Base-by-base conservation (phyloP, 139 green algal species). In the Diplosphaera chodatii region DNA sequence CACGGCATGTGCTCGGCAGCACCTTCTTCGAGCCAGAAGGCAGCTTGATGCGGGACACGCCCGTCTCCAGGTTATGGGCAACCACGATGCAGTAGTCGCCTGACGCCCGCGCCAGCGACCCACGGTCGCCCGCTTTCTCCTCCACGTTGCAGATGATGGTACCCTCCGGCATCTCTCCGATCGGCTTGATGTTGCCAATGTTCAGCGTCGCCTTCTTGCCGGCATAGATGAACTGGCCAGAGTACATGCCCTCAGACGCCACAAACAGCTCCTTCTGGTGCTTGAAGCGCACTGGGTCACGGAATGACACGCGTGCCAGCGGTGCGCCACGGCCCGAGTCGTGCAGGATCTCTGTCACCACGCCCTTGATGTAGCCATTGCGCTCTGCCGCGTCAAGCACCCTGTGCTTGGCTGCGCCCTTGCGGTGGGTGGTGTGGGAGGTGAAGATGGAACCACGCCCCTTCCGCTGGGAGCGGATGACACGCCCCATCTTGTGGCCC, bases 61-160 rank as follows among this genome's bases (percentile, higher is more conserved):
- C 94, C 18, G 90, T 74, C 77, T 99, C 96, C 0, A 87, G 87
- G 91, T 99, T 99, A 88, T 99, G 96, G 13, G 92, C 88, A 69
- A 99, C 92, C 28, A 99, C 83, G 75, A 99, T 97, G 77, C 84
- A 91, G 80, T 98, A 99, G 87, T 98, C 94, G 55, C 96, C 96
- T 30, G 91, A 98, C 74, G 86, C 89, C 72, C 93, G 90, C 1
- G 96, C 96, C 67, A 99, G 72, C 4, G 85, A 73, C 59, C 95
- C 94, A 66, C 96, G 89, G 84, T 99, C 96, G 63, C 94, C 94
- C 16, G 91, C 73, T 73, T 94, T 93, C 82, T 92, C 87, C 91
- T 99, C 96, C 69, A 99, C 83, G 83, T 99, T 99, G 94, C 95
- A 98, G 41, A 97, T 81, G 77, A 99, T 92, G 82, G 94, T 95